Base-by-base conservation (phyloP, 176 grass and related monocot genomes). In the Carex cristatella region DNA sequence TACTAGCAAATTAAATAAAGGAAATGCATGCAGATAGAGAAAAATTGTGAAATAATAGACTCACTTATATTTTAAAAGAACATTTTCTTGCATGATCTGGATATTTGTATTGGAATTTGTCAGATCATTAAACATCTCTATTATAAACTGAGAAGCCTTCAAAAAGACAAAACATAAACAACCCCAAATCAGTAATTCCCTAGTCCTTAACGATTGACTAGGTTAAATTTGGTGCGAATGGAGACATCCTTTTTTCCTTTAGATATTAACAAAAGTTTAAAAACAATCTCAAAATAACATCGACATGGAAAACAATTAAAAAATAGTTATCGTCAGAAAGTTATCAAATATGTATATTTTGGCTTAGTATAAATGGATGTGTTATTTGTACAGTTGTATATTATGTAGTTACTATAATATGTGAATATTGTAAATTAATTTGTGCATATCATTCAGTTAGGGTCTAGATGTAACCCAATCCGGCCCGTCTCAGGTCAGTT, bases 71-170 rank as follows among this genome's bases (percentile, higher is more conserved):
- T 94, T 94, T 77, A 92, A 72, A 83, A 97, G 88, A 83, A 93
- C 85, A 70, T 88, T 94, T 81, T 97, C 88, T 92, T 97, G 94
- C 85, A 94, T 81, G 86, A 94, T 97, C 83, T 97, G 94, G 79
- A 97, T 94, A 92, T 97, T 97, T 69, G 94, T 92, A 85, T 92
- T 92, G 69, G 90, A 84, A 85, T 94, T 92, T 94, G 75, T 89
- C 90, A 97, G 92, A 35, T 87, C 88, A 82, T 86, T 89, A 48
- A 97, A 90, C 86, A 92, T 80, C 83, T 92, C 84, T 54, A 81
- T 85, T 31, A 97, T 90, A 82, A 90, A 87, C 15, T 84, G 27
- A 35, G 88, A 97, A 80, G 87, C 88, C 92, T 97, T 84, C 86
- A 92, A 87, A 72, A 84, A 80, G 30, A 48, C 0, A 18, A 89